Evolutionary conservation across 108 stramenopile species (phyloP), one percentile per base, ranked within the genome.

Genomic region (Conticribra weissflogii): DNA sequence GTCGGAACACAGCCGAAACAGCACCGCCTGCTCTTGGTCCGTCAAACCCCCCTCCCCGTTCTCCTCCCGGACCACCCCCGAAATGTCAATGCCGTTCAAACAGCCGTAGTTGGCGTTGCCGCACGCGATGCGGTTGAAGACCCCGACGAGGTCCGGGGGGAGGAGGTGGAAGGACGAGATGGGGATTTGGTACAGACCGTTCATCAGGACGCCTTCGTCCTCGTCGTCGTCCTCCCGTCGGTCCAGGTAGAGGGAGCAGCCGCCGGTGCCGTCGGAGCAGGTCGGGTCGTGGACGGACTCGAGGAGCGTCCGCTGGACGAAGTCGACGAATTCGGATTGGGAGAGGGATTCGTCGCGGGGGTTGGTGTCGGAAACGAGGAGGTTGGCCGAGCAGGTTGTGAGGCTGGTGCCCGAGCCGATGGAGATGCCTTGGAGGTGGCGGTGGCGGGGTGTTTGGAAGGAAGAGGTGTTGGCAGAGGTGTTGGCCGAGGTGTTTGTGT

Each of bases 81-180:
- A 3, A 34, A 72, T 79, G 54, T 68, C 49, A 59, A 80, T 73
- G 27, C 79, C 79, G 9, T 50, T 51, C 2, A 71, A 66, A 80
- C 79, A 80, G 0, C 60, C 79, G 7, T 57, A 48, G 36, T 33
- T 66, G 0, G 54, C 50, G 64, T 64, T 48, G 14, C 79, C 79
- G 44, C 79, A 80, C 4, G 79, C 79, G 19, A 72, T 57, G 36
- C 57, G 46, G 24, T 80, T 80, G 56, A 68, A 80, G 0, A 66
- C 22, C 3, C 71, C 59, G 7, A 72, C 33, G 16, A 73, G 64
- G 14, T 63, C 48, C 5, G 21, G 55, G 5, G 71, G 66, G 5
- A 80, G 55, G 36, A 59, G 53, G 18, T 29, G 34, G 30, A 72
- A 80, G 22, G 31, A 0, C 0, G 60, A 52, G 31, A 80, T 72